Evolutionary conservation across 305 asterid genomes (phyloP).

Genomic region (Solanum aculeatissimum): DNA sequence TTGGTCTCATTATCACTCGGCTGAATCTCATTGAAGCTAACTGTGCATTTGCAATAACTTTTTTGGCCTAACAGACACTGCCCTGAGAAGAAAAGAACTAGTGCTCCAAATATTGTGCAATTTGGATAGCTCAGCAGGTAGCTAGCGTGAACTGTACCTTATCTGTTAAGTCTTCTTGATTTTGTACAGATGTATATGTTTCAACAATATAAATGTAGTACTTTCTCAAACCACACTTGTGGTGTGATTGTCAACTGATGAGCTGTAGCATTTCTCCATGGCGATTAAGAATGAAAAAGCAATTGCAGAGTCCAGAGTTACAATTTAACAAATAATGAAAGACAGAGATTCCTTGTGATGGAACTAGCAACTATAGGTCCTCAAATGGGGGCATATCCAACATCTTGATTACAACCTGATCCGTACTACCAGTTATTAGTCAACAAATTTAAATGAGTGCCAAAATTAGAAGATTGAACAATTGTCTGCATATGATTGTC

Average conservation of each 20-base stretch:
- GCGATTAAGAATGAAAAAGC: not conserved
- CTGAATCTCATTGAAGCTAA: conserved; percentile 21
- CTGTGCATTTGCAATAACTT: not conserved
- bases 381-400: not conserved
- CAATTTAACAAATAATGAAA: not conserved
- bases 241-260: not conserved
- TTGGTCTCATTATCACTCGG: conserved; percentile 63
- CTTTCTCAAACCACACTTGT: not conserved
- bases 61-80: not conserved
- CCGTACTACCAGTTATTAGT: not conserved
- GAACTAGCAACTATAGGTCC: not conserved
- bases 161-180: not conserved
- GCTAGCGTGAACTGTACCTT: not conserved
- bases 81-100: not conserved
- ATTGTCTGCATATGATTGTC: not conserved
- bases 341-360: not conserved
- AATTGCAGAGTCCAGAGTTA: not conserved
- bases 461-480: not conserved
- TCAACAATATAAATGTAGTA: not conserved
- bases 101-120: not conserved
- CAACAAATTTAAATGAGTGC: not conserved
- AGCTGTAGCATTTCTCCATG: not conserved
- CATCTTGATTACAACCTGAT: not conserved
- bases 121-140: not conserved
- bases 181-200: not conserved